Percentiles rank a stretch among this genome's conserved stretches.
Evolutionary conservation across 176 grass and related monocot genomes (phyloP).

Genomic region (Oryza meyeriana): DNA sequence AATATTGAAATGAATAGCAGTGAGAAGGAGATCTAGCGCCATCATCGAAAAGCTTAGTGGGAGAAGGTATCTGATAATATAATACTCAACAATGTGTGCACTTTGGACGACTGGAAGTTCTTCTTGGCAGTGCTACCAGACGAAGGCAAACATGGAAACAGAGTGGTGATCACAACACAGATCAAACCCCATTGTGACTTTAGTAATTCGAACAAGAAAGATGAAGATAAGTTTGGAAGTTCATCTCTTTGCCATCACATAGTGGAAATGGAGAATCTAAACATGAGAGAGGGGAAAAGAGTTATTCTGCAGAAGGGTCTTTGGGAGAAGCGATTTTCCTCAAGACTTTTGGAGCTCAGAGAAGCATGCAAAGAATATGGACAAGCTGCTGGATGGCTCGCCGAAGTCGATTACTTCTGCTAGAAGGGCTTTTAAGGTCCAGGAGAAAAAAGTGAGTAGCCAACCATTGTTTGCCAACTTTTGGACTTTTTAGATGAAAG

Average conservation of each 20-base stretch:
- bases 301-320: background rate
- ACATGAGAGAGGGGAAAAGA: background rate
- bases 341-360: background rate
- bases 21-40: too few relatives aligned
- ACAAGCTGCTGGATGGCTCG: background rate
- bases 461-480: too few relatives aligned
- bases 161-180: background rate
- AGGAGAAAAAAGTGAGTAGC: background rate
- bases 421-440: background rate
- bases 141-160: background rate
- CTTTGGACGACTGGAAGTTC: background rate
- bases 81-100: background rate
- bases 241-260: background rate
- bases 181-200: background rate
- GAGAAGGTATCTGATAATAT: too few relatives aligned
- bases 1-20: too few relatives aligned
- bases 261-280: background rate
- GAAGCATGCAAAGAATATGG: background rate
- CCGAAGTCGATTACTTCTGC: background rate
- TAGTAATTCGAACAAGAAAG: background rate
- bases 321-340: background rate
- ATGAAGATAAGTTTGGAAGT: background rate
- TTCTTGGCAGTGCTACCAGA: background rate
- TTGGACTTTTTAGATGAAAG: too few relatives aligned
- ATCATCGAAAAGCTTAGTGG: too few relatives aligned